These are phyloP conservation scores for Rosa hybrid DNA, from an alignment of 331 rosid genomes.

Conservation along the genomic window DNA sequence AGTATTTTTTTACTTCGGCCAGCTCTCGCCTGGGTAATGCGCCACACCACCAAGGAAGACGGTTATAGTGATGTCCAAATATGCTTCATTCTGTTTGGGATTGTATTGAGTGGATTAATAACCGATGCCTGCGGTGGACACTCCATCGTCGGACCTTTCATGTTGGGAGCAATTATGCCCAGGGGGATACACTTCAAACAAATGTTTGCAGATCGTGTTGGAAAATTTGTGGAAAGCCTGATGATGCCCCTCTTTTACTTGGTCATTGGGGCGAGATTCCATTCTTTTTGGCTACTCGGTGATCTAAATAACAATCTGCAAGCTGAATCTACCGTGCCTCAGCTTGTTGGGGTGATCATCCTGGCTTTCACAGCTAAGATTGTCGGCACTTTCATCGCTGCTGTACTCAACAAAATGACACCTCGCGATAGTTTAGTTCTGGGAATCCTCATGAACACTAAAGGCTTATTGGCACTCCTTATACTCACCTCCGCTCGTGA, in stretches of 20 bases:
- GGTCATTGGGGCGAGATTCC: not conserved
- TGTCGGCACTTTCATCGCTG: constrained; percentile 14
- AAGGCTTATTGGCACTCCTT: constrained; percentile 25
- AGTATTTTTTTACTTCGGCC: constrained; percentile 32
- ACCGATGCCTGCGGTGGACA: not conserved
- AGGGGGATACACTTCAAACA: not conserved
- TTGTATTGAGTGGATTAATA: not conserved
- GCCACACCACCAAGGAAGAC: not conserved
- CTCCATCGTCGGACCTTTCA: not conserved
- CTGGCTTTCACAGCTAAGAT: not conserved
- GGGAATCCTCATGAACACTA: constrained; percentile 38
- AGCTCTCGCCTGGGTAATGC: constrained; percentile 22
- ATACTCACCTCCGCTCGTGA: constrained; percentile 18
- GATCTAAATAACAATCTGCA: not conserved
- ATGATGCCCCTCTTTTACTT: not conserved
- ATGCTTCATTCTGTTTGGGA: not conserved
- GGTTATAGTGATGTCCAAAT: constrained; percentile 10
- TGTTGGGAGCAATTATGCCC: not conserved
- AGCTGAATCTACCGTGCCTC: not conserved
- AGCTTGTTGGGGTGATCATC: not conserved
- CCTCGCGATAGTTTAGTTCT: constrained; percentile 21
- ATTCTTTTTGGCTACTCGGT: not conserved
- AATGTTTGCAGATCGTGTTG: not conserved
- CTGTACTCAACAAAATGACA: constrained; percentile 25
- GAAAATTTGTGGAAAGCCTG: not conserved